phyloP scores from a whole-genome alignment of 306 rosid genomes.

The Pyrus betulifolia region DNA sequence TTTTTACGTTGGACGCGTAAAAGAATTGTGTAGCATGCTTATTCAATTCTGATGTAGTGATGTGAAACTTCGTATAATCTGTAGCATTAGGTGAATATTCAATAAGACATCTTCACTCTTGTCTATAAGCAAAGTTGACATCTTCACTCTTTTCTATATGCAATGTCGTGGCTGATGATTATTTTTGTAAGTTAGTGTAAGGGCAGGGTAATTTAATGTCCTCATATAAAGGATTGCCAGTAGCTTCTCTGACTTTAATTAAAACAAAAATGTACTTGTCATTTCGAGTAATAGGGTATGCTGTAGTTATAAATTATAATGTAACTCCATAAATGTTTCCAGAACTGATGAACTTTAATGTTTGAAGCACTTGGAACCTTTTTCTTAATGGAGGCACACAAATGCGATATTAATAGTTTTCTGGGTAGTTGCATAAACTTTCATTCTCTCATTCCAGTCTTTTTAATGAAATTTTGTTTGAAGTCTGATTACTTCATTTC shows the following conservation, averaged over 20 bases:
- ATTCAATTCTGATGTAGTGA: neutral
- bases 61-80: conserved; percentile 4
- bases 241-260: neutral
- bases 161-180: neutral
- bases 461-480: neutral
- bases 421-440: conserved; percentile 1
- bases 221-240: neutral
- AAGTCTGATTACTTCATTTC: neutral
- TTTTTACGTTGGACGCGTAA: conserved; percentile 2
- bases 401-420: neutral
- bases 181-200: neutral
- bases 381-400: neutral
- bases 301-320: neutral
- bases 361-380: neutral
- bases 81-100: neutral
- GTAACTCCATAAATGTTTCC: neutral
- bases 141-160: neutral
- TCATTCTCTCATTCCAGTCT: neutral
- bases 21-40: neutral
- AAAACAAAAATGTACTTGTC: neutral
- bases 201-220: neutral
- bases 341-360: neutral
- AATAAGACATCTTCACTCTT: neutral
- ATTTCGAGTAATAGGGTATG: neutral
- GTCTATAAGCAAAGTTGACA: neutral